These are phyloP conservation scores for Heterobasidion parviporum DNA, from an alignment of 1,284 basidiomycete species.

Conservation along the genomic window DNA sequence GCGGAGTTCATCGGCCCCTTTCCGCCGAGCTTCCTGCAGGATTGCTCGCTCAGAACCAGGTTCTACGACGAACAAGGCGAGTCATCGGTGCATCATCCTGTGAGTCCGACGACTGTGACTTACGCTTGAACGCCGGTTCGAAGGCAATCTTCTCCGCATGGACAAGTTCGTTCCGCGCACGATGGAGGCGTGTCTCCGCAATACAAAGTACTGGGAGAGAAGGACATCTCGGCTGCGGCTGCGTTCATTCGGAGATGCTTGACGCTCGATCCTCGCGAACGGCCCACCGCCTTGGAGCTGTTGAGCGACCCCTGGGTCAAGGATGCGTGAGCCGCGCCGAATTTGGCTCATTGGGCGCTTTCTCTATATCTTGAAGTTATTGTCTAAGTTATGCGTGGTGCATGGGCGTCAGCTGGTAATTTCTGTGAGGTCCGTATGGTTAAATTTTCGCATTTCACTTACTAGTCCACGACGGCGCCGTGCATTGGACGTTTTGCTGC, in stretches of 20 bases:
- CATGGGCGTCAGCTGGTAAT: too few species aligned
- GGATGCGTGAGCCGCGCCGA: too few species aligned
- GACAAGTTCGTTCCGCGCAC: not conserved
- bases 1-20: not conserved
- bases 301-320: not conserved
- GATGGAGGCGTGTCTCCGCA: not conserved
- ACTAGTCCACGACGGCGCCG: too few species aligned
- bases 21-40: not conserved
- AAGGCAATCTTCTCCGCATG: not conserved
- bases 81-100: not conserved
- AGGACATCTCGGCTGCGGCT: not conserved
- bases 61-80: not conserved
- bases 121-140: not conserved
- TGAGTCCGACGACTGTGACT: not conserved
- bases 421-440: too few species aligned
- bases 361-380: too few species aligned
- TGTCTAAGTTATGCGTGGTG: too few species aligned
- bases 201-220: not conserved
- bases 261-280: not conserved
- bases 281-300: not conserved
- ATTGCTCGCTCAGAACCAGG: not conserved
- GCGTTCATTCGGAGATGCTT: not conserved
- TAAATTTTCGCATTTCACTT: too few species aligned
- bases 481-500: too few species aligned
- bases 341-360: too few species aligned